These are phyloP conservation scores for Oidium heveae DNA, from an alignment of 2,329 filamentous ascomycete species.

Conservation along the genomic window DNA sequence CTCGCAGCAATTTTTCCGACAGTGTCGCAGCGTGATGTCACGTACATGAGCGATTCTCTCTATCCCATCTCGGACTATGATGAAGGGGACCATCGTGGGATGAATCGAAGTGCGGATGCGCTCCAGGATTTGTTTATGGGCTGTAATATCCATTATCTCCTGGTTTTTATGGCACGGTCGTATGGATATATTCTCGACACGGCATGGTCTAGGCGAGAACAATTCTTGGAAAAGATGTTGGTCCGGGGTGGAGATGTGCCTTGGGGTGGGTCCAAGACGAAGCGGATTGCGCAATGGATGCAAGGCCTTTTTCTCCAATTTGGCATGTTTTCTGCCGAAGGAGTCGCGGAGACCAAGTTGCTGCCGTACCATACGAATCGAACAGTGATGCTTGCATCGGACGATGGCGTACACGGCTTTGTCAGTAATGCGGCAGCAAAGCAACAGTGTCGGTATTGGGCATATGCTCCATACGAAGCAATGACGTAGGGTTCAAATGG, in stretches of 20 bases:
- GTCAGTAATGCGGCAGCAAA: not conserved
- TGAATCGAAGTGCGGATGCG: not conserved
- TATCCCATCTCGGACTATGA: not conserved
- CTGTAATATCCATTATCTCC: not conserved
- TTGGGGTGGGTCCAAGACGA: not conserved
- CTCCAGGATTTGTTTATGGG: not conserved
- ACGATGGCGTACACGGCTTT: not conserved
- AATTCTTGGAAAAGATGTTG: not conserved
- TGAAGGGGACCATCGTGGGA: not conserved
- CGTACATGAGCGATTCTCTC: not conserved
- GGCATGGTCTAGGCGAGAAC: not conserved
- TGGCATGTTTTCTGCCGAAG: not conserved
- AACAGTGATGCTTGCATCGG: not conserved
- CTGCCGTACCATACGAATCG: not conserved
- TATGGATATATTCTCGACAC: not conserved
- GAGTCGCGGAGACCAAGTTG: not conserved
- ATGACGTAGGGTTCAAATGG: no score
- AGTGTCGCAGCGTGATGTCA: not conserved
- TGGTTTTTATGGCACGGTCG: not conserved
- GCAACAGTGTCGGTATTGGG: not conserved
- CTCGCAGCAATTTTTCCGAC: not conserved
- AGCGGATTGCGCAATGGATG: not conserved
- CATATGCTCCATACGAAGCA: no score
- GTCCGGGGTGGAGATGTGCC: not conserved
- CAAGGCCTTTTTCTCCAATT: not conserved